These are phyloP conservation scores for Pichia cabralensis DNA, from an alignment of 805 yeast genomes.

Conservation along the genomic window DNA sequence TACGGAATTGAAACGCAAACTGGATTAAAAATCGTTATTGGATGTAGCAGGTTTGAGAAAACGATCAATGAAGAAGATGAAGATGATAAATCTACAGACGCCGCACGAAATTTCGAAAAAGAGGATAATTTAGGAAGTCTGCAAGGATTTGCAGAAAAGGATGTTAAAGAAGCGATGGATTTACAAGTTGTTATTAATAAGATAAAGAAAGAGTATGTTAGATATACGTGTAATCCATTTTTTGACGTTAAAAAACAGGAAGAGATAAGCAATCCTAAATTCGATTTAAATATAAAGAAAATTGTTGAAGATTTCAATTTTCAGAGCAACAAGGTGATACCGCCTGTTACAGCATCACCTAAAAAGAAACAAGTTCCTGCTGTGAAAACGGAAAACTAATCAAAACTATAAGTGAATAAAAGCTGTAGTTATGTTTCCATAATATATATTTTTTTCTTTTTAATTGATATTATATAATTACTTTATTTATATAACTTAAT, in stretches of 20 bases:
- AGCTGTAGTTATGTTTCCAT: no score
- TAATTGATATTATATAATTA: background rate
- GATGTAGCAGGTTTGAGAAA: no score
- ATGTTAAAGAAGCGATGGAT: constrained; percentile 9
- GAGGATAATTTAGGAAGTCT: constrained; percentile 4
- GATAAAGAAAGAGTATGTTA: constrained; percentile 47
- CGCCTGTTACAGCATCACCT: no score
- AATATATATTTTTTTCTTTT: no score
- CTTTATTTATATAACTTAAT: constrained; percentile 1
- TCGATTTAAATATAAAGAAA: constrained; percentile 16
- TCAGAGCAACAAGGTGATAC: no score
- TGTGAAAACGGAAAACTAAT: no score
- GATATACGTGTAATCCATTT: constrained; percentile 57
- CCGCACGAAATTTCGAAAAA: no score
- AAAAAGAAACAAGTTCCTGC: no score
- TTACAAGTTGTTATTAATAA: constrained; percentile 28
- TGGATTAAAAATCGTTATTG: constrained; percentile 57
- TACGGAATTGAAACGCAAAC: constrained; percentile 63
- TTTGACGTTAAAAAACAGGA: constrained; percentile 25
- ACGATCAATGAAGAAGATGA: constrained; percentile 26
- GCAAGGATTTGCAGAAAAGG: constrained; percentile 9
- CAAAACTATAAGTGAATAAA: no score
- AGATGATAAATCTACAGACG: constrained; percentile 4
- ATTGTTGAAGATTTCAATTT: constrained; percentile 21
- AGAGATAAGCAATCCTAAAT: no score